Conservation (phyloP, 2,329 filamentous ascomycete genomes). For the Beauveria brongniartii region DNA sequence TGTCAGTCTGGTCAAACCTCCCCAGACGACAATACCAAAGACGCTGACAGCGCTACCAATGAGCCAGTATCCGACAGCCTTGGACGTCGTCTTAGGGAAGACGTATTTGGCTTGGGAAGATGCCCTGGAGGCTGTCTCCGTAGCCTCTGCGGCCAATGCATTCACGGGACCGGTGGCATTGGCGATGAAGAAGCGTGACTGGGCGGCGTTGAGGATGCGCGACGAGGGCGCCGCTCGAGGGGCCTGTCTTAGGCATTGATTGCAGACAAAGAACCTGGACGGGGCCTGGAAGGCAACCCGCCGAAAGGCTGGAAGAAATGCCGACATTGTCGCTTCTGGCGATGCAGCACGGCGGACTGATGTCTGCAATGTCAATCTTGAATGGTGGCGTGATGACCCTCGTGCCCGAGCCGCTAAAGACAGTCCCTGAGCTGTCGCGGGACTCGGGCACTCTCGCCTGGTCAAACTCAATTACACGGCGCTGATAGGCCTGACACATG, state of each 20-base stretch:
- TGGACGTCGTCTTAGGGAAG: slow-evolving; percentile 59
- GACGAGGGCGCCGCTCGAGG: slow-evolving; percentile 28
- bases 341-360: slow-evolving; percentile 2
- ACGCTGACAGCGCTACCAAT: slow-evolving; percentile 85
- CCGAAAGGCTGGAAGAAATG: slow-evolving; percentile 34
- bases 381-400: slow-evolving; percentile 12
- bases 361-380: neutral
- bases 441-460: slow-evolving; percentile 7
- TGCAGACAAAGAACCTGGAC: slow-evolving; percentile 35
- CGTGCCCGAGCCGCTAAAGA: neutral
- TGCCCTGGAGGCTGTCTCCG: slow-evolving; percentile 19
- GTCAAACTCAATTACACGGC: slow-evolving; percentile 8
- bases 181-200: slow-evolving; percentile 31
- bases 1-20: slow-evolving; percentile 84
- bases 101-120: slow-evolving; percentile 25
- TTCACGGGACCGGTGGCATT: slow-evolving; percentile 23
- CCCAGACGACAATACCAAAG: slow-evolving; percentile 94
- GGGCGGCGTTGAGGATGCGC: slow-evolving; percentile 31
- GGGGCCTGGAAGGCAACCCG: slow-evolving; percentile 32
- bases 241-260: slow-evolving; percentile 37
- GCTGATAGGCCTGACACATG: slow-evolving; percentile 23
- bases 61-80: slow-evolving; percentile 83
- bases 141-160: slow-evolving; percentile 20
- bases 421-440: neutral
- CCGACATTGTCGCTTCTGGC: slow-evolving; percentile 28